phyloP scores from a whole-genome alignment of 257 asterid species.

The Solanum sejunctum region DNA sequence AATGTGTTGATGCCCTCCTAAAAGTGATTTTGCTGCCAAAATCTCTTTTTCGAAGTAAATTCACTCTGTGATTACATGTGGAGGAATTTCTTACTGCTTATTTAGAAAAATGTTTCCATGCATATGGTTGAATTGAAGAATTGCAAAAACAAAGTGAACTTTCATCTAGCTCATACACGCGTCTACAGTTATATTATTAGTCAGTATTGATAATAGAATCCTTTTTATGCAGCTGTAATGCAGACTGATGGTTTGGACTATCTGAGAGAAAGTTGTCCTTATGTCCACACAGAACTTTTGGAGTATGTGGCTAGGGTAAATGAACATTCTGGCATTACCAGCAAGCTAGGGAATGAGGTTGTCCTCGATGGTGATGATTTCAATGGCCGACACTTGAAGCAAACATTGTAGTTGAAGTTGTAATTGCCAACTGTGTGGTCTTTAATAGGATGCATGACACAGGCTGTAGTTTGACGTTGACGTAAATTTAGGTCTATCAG shows the following conservation, averaged over 20 bases:
- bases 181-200: not conserved
- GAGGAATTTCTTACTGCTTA: not conserved
- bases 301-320: conserved; percentile 79
- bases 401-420: conserved; percentile 31
- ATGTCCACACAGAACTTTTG: conserved; percentile 64
- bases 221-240: conserved; percentile 75
- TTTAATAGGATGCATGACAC: not conserved
- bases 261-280: conserved; percentile 84
- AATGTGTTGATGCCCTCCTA: too few species aligned
- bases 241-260: conserved; percentile 89
- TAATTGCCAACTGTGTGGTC: not conserved
- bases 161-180: not conserved
- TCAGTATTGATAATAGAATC: not conserved
- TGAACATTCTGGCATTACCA: conserved; percentile 31
- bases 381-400: conserved; percentile 83
- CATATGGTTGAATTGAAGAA: not conserved
- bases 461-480: not conserved
- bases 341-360: conserved; percentile 18
- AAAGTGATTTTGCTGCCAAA: not conserved
- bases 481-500: not conserved
- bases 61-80: not conserved
- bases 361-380: conserved; percentile 58
- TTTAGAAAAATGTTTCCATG: not conserved
- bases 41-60: not conserved
- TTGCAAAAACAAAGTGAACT: not conserved